Evolutionary conservation across 805 yeast species (phyloP).

Genomic region (Cyberlindnera suaveolens): DNA sequence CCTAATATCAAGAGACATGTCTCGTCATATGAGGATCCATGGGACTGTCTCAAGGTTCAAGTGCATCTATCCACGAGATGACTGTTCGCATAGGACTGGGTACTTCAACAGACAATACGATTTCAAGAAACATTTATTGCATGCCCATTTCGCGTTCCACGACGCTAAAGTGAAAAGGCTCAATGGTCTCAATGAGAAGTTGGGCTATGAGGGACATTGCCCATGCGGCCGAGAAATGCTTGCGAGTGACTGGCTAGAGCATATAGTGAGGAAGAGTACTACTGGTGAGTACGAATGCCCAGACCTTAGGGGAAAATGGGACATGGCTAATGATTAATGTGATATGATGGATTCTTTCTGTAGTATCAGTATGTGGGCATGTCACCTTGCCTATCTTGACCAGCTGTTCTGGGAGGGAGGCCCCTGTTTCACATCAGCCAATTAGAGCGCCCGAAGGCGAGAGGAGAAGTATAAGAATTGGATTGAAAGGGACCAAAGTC

Average conservation of each 20-base stretch:
- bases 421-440: background rate
- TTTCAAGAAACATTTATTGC: constrained; percentile 57
- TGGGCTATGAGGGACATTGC: constrained; percentile 46
- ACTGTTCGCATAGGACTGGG: constrained; percentile 54
- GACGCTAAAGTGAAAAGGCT: constrained; percentile 27
- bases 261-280: constrained; percentile 32
- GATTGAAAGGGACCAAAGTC: background rate
- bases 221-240: constrained; percentile 41
- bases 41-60: constrained; percentile 48
- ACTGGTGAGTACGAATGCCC: constrained; percentile 2
- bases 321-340: background rate
- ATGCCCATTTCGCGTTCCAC: constrained; percentile 53
- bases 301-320: constrained; percentile 7
- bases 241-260: constrained; percentile 56
- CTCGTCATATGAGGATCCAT: constrained; percentile 59
- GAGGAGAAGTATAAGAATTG: background rate
- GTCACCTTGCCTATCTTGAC: too few relatives aligned
- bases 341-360: background rate
- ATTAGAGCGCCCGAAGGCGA: background rate
- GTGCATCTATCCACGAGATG: constrained; percentile 50
- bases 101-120: constrained; percentile 65
- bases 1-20: constrained; percentile 51
- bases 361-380: too few relatives aligned
- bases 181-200: constrained; percentile 48
- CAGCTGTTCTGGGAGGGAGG: too few relatives aligned